Conservation (phyloP, 2,329 filamentous ascomycete species). For the Helicocarpus griseus region DNA sequence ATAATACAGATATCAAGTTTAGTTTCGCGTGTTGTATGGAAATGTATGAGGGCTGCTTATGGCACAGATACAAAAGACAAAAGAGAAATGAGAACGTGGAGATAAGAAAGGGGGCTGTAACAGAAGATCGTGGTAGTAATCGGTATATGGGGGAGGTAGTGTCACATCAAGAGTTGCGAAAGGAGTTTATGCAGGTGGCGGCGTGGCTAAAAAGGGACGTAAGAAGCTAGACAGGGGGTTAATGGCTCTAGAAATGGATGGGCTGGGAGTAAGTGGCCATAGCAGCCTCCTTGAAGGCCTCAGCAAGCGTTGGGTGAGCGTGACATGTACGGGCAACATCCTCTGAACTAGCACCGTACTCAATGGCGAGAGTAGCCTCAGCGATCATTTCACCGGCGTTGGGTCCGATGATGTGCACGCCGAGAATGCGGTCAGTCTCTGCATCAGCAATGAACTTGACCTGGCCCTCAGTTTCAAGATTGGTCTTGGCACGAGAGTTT, state of each 20-base stretch:
- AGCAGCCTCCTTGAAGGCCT: conserved; percentile 99
- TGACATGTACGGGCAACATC: conserved; percentile 93
- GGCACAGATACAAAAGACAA: not conserved
- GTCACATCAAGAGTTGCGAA: not conserved
- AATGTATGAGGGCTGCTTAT: not conserved
- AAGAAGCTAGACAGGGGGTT: not conserved
- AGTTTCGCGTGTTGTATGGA: not conserved
- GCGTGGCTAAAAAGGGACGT: not conserved
- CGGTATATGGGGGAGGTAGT: not conserved
- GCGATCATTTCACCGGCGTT: conserved; percentile 99
- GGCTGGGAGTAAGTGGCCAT: conserved; percentile 95
- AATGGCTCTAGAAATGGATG: conserved; percentile 69
- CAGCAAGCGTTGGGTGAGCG: conserved; percentile 88
- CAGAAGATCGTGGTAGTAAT: too few relatives aligned
- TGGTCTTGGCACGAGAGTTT: conserved; percentile 98
- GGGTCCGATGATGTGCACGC: conserved; percentile 91
- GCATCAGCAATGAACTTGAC: conserved; percentile 97
- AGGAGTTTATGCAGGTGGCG: not conserved
- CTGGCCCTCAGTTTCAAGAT: conserved; percentile 87
- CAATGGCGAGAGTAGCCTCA: conserved; percentile 85
- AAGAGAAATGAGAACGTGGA: not conserved
- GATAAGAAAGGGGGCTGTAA: not conserved
- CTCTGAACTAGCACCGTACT: conserved; percentile 93
- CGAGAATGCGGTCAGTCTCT: conserved; percentile 90
- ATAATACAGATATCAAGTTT: not conserved